Evolutionary conservation across 257 asterid genomes (phyloP).

Genomic region (Anisodus acutangulus): DNA sequence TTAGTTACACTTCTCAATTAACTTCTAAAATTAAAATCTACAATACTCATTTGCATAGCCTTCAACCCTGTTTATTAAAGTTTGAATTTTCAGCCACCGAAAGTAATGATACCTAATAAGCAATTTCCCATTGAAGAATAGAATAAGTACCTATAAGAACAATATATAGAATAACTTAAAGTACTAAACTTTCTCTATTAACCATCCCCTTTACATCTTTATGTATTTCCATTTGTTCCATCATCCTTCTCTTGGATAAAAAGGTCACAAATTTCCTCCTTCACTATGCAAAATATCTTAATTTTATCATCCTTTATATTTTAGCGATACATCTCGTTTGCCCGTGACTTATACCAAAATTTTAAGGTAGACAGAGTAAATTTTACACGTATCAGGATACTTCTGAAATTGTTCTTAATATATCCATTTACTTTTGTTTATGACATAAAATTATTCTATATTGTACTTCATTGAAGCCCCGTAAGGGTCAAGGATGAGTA

Average conservation of each 20-base stretch:
- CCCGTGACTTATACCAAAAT: background rate
- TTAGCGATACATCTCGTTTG: background rate
- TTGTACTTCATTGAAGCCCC: background rate
- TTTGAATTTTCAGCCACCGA: constrained; percentile 43
- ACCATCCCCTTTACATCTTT: constrained; percentile 28
- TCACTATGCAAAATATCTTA: background rate
- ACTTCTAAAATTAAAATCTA: background rate
- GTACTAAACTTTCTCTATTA: constrained; percentile 33
- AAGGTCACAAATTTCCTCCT: background rate
- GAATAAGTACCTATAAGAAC: constrained; percentile 50
- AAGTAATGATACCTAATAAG: constrained; percentile 44
- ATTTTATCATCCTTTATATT: background rate
- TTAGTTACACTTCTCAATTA: background rate
- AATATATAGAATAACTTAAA: constrained; percentile 36
- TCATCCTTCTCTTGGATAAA: background rate
- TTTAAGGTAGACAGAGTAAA: background rate
- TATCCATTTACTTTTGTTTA: background rate
- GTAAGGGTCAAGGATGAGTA: no score
- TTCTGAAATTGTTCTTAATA: background rate
- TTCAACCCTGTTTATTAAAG: background rate
- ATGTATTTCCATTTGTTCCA: constrained; percentile 24
- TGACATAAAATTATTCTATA: background rate
- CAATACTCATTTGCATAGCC: background rate
- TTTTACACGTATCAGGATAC: background rate
- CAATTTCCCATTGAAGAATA: constrained; percentile 45